Base-by-base conservation (phyloP, 441 rosid species). In the Viola pubescens region DNA sequence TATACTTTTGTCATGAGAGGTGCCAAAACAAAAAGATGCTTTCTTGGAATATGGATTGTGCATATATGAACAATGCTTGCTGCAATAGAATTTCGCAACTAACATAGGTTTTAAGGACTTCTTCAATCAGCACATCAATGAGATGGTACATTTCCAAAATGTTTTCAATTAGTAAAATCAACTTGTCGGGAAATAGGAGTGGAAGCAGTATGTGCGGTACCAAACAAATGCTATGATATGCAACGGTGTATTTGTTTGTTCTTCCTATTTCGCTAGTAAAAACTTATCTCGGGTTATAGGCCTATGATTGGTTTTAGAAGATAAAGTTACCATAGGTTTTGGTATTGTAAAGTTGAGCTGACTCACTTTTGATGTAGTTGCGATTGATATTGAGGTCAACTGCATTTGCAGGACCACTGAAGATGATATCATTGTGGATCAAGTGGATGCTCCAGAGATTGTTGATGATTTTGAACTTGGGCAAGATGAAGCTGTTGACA, bases 381-480 rank as follows among this genome's bases (percentile, higher is more conserved):
- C 2, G 34, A 26, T 26, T 26, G 3, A 26, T 26, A 26, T 26
- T 26, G 34, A 26, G 34, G 2, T 46, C n/a, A 46, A 46, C 49
- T 46, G 9, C 4, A 4, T 46, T 46, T 53, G 4, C 75, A 89
- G 97, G 49, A 94, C 97, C 47, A 80, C 83, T 37, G 98, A 92
- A 80, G 95, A 86, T 77, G 96, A 94, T 58, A 80, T 89, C 58
- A 72, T 89, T 9, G 77, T 87, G 68, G 96, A 89, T 69, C 96
- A 75, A 74, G 77, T 70, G 55, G 90, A 87, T 37, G 70, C 87
- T 63, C 85, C 94, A 0, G 98, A 89, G 65, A 73, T 89, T 58
- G 54, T 87, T 48, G 98, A 92, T 74, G 96, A 89, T 64, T 86
- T 89, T 75, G 91, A 89, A 72, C 75, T 87, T 52, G 96, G 97